Evolutionary conservation across 83 land plant species (phyloP), one percentile per base, ranked within the genome.

Genomic region (Thuja plicata): DNA sequence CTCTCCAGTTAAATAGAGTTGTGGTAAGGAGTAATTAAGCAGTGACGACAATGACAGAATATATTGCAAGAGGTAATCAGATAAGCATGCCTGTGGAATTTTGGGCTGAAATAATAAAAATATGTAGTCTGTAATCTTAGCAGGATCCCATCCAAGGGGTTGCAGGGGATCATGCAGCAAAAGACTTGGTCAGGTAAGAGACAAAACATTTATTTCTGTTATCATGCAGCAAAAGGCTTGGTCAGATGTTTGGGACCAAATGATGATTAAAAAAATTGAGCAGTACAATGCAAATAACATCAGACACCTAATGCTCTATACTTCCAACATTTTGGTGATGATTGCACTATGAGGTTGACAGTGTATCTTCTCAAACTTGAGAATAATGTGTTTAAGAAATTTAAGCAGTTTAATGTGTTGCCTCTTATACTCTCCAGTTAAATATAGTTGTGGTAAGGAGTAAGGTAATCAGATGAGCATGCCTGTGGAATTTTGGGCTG

Each of bases 301-400:
- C 27, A 19, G 21, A 24, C 21, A 62, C 7, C 1, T 7, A 8
- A 24, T 62, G 66, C 19, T 62, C 27, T 62, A 62, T 62, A 62
- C 70, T 19, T 62, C 70, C 27, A 24, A 62, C 70, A 21, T 62
- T 62, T 62, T 62, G 70, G 24, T 62, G 70, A 62, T 62, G 8
- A 62, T 62, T 62, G 27, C 27, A 7, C n/a, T 21, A 40, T 21
- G 43, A 40, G 27, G 46, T 8, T 7, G 10, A 40, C 12, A 81
- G 80, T 91, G 4, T 89, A 89, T 46, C 74, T 84, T 48, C 24
- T 91, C 40, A 73, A 87, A 19, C 81, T 55, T 24, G 89, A 91
- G 79, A 43, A 27, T 83, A 89, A 89, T 15, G 90, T 89, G 12
- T 89, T 91, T 55, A 87, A 43, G 5, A 84, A n/a, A 5, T 86